phyloP scores from a whole-genome alignment of 129 eudicot genomes.

The Sambucus nigra region DNA sequence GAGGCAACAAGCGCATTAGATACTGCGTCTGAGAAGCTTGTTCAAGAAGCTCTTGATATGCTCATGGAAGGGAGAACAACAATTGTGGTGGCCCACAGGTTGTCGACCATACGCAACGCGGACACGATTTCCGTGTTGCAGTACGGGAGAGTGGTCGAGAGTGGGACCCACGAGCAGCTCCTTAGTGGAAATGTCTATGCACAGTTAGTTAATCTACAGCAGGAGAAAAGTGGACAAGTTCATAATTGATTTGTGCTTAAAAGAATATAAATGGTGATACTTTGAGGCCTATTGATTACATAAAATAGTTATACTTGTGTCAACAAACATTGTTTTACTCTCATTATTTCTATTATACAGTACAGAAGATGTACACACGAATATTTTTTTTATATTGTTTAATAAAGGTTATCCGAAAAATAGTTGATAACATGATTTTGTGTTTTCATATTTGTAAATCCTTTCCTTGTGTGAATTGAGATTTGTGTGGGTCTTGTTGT shows the following conservation, averaged over 20 bases:
- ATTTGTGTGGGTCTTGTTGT: no score
- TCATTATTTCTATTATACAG: no score
- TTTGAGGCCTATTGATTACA: no score
- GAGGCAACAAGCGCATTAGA: slow-evolving; percentile 93
- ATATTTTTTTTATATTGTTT: no score
- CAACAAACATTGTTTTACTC: no score
- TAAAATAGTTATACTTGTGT: no score
- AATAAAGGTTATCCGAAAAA: no score
- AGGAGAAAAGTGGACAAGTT: slow-evolving; percentile 19
- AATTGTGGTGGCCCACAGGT: slow-evolving; percentile 61
- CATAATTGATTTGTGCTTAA: neutral
- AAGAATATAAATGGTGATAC: neutral
- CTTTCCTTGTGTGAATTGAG: no score
- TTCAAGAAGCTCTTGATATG: slow-evolving; percentile 67
- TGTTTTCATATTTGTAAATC: no score
- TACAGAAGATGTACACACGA: no score
- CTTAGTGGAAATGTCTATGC: slow-evolving; percentile 35
- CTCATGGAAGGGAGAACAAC: slow-evolving; percentile 70
- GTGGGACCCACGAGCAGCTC: slow-evolving; percentile 62
- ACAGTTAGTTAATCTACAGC: slow-evolving; percentile 53
- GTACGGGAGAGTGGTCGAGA: slow-evolving; percentile 49
- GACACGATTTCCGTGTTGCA: slow-evolving; percentile 63
- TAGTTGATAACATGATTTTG: no score
- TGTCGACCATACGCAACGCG: slow-evolving; percentile 58
- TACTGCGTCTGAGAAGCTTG: slow-evolving; percentile 48